A percentile compares a stretch with the other conserved stretches of the same genome.
These are phyloP conservation scores for Wickerhamomyces silvicola DNA, from an alignment of 805 yeast species.

Conservation along the genomic window DNA sequence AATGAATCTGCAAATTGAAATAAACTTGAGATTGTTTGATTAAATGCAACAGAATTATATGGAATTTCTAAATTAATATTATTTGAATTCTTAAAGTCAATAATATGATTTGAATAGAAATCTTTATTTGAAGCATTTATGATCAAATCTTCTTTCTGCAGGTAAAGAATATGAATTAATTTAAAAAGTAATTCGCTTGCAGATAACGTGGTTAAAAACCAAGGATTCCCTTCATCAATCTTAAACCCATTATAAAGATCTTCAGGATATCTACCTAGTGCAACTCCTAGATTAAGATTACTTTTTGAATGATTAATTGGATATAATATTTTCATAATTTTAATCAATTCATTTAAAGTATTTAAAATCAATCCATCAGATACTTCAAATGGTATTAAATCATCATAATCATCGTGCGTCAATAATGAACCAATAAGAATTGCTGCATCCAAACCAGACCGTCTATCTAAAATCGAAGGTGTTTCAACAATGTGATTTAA, in stretches of 20 bases:
- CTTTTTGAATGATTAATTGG: conserved; percentile 61
- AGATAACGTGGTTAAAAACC: conserved; percentile 77
- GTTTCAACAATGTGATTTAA: conserved; percentile 65
- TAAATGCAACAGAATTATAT: conserved; percentile 34
- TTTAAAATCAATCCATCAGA: conserved; percentile 51
- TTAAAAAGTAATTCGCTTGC: conserved; percentile 61
- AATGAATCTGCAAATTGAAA: conserved; percentile 63
- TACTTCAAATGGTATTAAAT: conserved; percentile 53
- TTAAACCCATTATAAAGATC: conserved; percentile 78
- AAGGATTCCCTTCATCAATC: conserved; percentile 79
- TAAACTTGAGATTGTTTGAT: conserved; percentile 37
- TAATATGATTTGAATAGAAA: conserved; percentile 26
- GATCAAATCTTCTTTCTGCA: conserved; percentile 35
- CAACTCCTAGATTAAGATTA: conserved; percentile 43
- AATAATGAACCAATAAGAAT: conserved; percentile 40
- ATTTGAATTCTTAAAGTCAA: conserved; percentile 9
- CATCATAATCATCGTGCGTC: conserved; percentile 43
- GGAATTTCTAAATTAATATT: conserved; percentile 17
- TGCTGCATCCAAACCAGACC: conserved; percentile 80
- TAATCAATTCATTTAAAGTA: conserved; percentile 55
- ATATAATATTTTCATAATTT: conserved; percentile 66
- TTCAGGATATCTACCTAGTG: conserved; percentile 89
- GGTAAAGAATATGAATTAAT: conserved; percentile 39
- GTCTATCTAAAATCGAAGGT: conserved; percentile 39
- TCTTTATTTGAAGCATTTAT: conserved; percentile 26